Conservation (phyloP, 805 yeast genomes). For the Myxozyma kluyveri region DNA sequence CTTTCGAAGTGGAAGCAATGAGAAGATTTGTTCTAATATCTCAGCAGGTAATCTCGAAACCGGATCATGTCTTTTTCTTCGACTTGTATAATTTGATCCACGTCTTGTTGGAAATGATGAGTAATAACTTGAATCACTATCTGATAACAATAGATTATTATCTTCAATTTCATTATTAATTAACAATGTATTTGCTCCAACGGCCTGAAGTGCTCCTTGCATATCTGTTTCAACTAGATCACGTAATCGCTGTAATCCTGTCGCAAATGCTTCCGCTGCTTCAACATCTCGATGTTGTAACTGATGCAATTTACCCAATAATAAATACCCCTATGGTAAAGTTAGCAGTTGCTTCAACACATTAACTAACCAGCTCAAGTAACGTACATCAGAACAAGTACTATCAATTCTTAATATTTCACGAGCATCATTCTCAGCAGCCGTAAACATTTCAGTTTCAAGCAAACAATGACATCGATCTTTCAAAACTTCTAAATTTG, state of each 20-base stretch:
- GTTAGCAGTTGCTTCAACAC: not conserved
- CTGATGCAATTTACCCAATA: slow-evolving; percentile 9
- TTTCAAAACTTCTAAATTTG: too few species aligned
- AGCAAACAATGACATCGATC: slow-evolving; percentile 6
- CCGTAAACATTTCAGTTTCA: slow-evolving; percentile 1
- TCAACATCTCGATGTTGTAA: not conserved
- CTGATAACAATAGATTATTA: too few species aligned
- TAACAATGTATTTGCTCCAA: too few species aligned
- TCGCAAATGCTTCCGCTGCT: slow-evolving; percentile 6
- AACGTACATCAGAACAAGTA: slow-evolving; percentile 4
- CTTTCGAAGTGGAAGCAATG: slow-evolving; percentile 5
- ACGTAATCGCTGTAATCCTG: slow-evolving; percentile 4
- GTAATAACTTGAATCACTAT: too few species aligned
- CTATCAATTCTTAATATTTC: slow-evolving; percentile 6
- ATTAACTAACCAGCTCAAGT: not conserved
- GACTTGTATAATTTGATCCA: too few species aligned
- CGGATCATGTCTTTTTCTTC: not conserved
- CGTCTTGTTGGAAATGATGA: too few species aligned
- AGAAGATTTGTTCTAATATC: slow-evolving; percentile 7
- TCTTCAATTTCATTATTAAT: too few species aligned
- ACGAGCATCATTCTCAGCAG: slow-evolving; percentile 7
- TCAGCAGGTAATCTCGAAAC: slow-evolving; percentile 12
- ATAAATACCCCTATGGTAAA: slow-evolving; percentile 11
- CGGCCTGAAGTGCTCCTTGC: too few species aligned
- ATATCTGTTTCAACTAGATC: too few species aligned